Conservation (phyloP, 2,329 filamentous ascomycete species). For the Phyllosticta citriasiana region DNA sequence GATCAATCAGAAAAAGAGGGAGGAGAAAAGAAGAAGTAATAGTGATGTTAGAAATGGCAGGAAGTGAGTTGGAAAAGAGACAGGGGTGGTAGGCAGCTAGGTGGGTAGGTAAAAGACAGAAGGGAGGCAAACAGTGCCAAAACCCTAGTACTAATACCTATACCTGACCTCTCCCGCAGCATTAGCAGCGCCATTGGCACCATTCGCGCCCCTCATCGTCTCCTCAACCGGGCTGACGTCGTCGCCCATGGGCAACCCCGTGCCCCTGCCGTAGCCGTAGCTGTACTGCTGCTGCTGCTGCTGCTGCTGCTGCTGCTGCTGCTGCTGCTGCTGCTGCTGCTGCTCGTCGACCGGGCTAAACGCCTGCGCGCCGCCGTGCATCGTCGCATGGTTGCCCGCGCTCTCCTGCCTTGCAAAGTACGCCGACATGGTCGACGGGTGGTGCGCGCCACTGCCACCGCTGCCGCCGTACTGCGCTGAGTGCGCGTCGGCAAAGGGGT, state of each 20-base stretch:
- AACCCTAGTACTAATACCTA: slow-evolving; percentile 1
- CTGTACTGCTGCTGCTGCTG: neutral
- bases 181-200: neutral
- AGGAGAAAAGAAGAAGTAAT: too few relatives aligned
- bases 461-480: slow-evolving; percentile 1
- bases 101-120: neutral
- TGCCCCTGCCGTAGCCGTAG: neutral
- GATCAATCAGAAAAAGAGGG: too few relatives aligned
- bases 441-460: slow-evolving; percentile 9
- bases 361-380: slow-evolving; percentile 30
- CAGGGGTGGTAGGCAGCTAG: too few relatives aligned
- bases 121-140: neutral
- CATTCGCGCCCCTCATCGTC: neutral
- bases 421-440: slow-evolving; percentile 23
- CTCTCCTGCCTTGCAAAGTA: slow-evolving; percentile 36
- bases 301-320: too few relatives aligned
- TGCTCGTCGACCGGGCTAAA: neutral
- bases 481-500: slow-evolving; percentile 35
- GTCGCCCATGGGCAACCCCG: neutral
- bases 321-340: too few relatives aligned
- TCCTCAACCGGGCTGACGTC: slow-evolving; percentile 9
- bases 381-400: slow-evolving; percentile 33
- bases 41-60: too few relatives aligned
- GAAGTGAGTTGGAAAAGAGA: too few relatives aligned
- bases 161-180: neutral